Evolutionary conservation across 768 basidiomycete genomes (phyloP).

Genomic region (Lactifluus echinatus): DNA sequence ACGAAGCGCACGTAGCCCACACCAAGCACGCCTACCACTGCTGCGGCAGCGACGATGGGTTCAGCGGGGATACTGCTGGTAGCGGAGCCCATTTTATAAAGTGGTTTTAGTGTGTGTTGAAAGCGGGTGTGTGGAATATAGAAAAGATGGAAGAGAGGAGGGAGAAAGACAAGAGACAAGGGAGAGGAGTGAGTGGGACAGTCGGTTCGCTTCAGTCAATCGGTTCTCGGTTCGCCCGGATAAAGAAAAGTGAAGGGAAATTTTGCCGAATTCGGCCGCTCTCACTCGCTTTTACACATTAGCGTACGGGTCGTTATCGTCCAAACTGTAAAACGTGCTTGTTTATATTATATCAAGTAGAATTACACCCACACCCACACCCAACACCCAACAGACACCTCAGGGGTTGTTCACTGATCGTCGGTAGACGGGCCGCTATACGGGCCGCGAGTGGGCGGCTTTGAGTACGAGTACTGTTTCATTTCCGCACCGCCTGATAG

Average conservation of each 20-base stretch:
- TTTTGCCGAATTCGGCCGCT: neutral
- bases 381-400: too few species aligned
- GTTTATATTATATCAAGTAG: too few species aligned
- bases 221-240: too few species aligned
- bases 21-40: constrained; percentile 36
- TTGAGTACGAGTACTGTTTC: too few species aligned
- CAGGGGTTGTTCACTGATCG: too few species aligned
- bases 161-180: neutral
- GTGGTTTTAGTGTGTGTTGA: neutral
- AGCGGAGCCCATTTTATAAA: constrained; percentile 35
- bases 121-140: neutral
- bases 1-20: constrained; percentile 30
- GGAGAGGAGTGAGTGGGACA: neutral
- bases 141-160: neutral
- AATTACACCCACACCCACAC: too few species aligned
- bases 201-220: neutral
- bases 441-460: too few species aligned
- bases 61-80: constrained; percentile 38
- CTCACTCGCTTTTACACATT: too few species aligned
- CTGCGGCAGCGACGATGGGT: constrained; percentile 30
- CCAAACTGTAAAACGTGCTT: too few species aligned
- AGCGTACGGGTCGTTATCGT: too few species aligned
- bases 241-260: neutral
- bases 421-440: too few species aligned
- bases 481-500: too few species aligned